Evolutionary conservation across 352 stramenopile species (phyloP), one percentile per base, ranked within the genome.

Genomic region (Phytophthora rubi): DNA sequence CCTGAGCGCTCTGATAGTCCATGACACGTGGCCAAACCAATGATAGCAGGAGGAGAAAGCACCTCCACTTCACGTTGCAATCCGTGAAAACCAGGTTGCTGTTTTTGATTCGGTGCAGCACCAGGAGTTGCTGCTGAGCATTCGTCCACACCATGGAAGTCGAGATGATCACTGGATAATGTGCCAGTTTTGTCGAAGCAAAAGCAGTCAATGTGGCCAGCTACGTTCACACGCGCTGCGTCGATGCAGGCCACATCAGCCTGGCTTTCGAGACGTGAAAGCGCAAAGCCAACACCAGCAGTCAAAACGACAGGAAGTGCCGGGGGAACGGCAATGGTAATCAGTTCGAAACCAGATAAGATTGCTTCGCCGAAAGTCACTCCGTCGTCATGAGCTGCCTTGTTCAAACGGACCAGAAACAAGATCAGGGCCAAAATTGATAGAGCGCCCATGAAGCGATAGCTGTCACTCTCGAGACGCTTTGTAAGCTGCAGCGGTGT

Each of bases 161-260:
- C 78, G 18, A 95, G 56, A 47, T 89, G 81, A 18, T 93, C 87
- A 39, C 75, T 89, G 8, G 87, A 91, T 6, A 95, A 65, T 9
- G 87, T 95, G 1, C 87, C 87, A 6, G 87, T 95, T 77, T 95
- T 95, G 70, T 95, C 87, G 47, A 95, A 95, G 65, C 85, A 93
- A 39, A 93, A 93, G 51, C 79, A 90, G 47, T 91, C 73, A 5
- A 94, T 59, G 51, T 94, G 85, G 0, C 87, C 87, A 0, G 80
- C 78, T 23, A 92, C 65, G 63, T 92, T 93, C 67, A 94, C 80
- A 2, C 86, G 81, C 54, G 91, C 76, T 13, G 86, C 75, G 64
- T 94, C 81, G 42, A 94, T 88, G 64, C 86, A 94, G 56, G 85
- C 86, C 28, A 94, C 79, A 18, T 76, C 80, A 68, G 59, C 83